A percentile compares a stretch with the other conserved stretches of the same genome.
Evolutionary conservation across 2,329 filamentous ascomycete species (phyloP).

Genomic region (Hypoxylon sp.): DNA sequence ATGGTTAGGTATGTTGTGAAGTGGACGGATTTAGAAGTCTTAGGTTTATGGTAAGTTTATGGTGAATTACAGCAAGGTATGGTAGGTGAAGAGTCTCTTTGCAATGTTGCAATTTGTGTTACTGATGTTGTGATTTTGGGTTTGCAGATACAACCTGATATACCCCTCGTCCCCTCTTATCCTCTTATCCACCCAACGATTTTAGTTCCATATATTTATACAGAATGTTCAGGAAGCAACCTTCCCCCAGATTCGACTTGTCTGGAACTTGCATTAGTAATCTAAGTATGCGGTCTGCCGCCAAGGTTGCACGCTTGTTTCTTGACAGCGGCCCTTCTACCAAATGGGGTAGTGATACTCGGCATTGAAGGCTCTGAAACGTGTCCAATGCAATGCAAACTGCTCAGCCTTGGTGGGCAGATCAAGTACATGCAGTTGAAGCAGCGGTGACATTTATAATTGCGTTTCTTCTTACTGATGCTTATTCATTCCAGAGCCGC

Average conservation of each 20-base stretch:
- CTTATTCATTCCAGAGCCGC: neutral
- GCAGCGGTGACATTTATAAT: constrained; percentile 18
- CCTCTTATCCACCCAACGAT: constrained; percentile 11
- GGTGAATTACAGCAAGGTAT: neutral
- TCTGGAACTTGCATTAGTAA: constrained; percentile 27
- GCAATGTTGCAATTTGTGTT: constrained; percentile 39
- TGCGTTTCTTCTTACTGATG: constrained; percentile 2
- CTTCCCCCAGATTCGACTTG: neutral
- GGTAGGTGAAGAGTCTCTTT: constrained; percentile 10
- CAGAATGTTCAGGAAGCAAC: constrained; percentile 16
- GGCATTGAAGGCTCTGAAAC: constrained; percentile 21
- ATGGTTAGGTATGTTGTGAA: constrained; percentile 47
- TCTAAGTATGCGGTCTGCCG: neutral
- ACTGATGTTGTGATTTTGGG: constrained; percentile 36
- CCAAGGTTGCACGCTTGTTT: constrained; percentile 2
- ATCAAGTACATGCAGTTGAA: constrained; percentile 12
- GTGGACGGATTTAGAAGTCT: constrained; percentile 1
- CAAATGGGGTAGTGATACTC: constrained; percentile 8
- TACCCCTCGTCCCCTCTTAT: neutral
- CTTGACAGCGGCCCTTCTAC: neutral
- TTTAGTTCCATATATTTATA: constrained; percentile 22
- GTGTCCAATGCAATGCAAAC: constrained; percentile 15
- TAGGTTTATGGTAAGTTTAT: too few relatives aligned
- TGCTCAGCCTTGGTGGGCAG: constrained; percentile 1
- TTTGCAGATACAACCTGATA: constrained; percentile 2